phyloP scores from a whole-genome alignment of 1,284 basidiomycete genomes.

The Sanguinoderma infundibulare region DNA sequence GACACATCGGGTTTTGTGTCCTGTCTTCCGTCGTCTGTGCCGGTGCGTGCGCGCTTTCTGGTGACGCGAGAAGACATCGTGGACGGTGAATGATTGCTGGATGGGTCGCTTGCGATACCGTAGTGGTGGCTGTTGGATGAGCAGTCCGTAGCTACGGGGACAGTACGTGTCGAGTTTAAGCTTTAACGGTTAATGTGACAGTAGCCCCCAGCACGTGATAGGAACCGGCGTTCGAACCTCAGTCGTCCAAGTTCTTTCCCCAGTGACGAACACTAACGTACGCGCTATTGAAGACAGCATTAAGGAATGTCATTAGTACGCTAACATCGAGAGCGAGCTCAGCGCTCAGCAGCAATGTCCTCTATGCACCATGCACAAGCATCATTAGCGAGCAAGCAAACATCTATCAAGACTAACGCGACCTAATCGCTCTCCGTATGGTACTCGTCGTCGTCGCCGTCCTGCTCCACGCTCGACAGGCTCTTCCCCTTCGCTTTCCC shows the following conservation, averaged over 20 bases:
- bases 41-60: neutral
- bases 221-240: no score
- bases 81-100: neutral
- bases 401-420: neutral
- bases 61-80: neutral
- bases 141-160: no score
- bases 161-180: no score
- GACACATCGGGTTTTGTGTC: neutral
- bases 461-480: conserved; percentile 16
- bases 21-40: neutral
- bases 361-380: neutral
- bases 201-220: no score
- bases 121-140: no score
- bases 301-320: neutral
- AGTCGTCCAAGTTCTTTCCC: no score
- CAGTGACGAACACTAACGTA: no score
- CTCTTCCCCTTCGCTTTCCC: conserved; percentile 28
- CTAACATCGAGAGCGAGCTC: neutral
- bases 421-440: conserved; percentile 58
- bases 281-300: no score
- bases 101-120: no score
- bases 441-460: conserved; percentile 56
- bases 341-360: neutral
- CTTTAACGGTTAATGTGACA: no score
- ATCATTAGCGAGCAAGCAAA: no score